These are phyloP conservation scores for Ascobolus immersus DNA, from an alignment of 495 filamentous ascomycete genomes.

Conservation along the genomic window DNA sequence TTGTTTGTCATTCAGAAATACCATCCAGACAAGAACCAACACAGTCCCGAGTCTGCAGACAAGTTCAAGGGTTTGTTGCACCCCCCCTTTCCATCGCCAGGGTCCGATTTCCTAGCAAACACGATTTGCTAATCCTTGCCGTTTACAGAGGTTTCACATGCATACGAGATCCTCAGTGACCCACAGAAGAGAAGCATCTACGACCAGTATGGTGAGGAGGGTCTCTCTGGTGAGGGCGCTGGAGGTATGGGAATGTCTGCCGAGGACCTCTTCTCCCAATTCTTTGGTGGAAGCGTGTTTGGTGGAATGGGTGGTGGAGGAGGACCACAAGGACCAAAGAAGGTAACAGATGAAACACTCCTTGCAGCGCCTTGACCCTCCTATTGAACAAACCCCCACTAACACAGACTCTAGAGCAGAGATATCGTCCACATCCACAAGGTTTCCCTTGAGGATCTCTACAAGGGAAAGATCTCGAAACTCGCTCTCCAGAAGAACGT, in stretches of 20 bases:
- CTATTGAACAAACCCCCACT: background rate
- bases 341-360: too few species aligned
- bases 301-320: constrained; percentile 68
- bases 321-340: constrained; percentile 61
- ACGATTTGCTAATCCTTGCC: background rate
- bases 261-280: constrained; percentile 90
- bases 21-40: constrained; percentile 66
- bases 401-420: constrained; percentile 9
- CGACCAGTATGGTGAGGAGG: constrained; percentile 93
- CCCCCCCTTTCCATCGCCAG: background rate
- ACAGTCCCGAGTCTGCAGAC: constrained; percentile 77
- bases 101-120: background rate
- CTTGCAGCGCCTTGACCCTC: background rate
- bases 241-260: constrained; percentile 73
- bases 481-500: constrained; percentile 91
- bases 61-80: constrained; percentile 50
- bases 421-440: constrained; percentile 90
- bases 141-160: constrained; percentile 50
- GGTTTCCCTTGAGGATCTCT: constrained; percentile 91
- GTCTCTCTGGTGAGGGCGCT: constrained; percentile 63
- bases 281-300: constrained; percentile 74
- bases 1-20: constrained; percentile 12
- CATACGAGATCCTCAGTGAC: constrained; percentile 84
- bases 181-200: constrained; percentile 73
- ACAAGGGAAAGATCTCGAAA: constrained; percentile 92